phyloP scores from a whole-genome alignment of 768 basidiomycete genomes.

The Thelephora aurantiotincta region DNA sequence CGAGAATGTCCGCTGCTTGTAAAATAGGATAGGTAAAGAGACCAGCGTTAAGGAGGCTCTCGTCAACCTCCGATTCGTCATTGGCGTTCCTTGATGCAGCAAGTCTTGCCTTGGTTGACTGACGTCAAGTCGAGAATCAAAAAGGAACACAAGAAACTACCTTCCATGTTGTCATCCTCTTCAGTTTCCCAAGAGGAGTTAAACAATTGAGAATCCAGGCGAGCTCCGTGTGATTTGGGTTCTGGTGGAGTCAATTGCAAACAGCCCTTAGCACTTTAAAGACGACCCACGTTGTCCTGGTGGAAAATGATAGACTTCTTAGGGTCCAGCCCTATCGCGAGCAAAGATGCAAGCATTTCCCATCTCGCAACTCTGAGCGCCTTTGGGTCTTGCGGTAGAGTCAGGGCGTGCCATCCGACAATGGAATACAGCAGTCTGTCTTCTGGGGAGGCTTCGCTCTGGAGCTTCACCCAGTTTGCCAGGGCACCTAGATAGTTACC shows the following conservation, averaged over 20 bases:
- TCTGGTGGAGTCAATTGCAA: slow-evolving; percentile 27
- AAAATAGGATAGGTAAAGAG: slow-evolving; percentile 87
- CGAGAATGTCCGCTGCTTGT: slow-evolving; percentile 85
- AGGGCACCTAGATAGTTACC: slow-evolving; percentile 92
- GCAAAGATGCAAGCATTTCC: slow-evolving; percentile 69
- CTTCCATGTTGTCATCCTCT: slow-evolving; percentile 97
- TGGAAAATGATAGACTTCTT: slow-evolving; percentile 63
- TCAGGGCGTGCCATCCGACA: slow-evolving; percentile 91
- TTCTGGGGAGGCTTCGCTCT: slow-evolving; percentile 38
- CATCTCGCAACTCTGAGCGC: slow-evolving; percentile 44
- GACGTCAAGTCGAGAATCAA: neutral
- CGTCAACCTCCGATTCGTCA: slow-evolving; percentile 66
- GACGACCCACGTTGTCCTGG: slow-evolving; percentile 70
- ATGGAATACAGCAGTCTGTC: slow-evolving; percentile 73
- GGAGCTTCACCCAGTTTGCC: slow-evolving; percentile 77
- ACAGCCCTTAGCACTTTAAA: neutral
- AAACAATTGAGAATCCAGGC: slow-evolving; percentile 85
- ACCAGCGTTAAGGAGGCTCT: slow-evolving; percentile 70
- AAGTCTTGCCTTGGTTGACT: slow-evolving; percentile 47
- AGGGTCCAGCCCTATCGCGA: slow-evolving; percentile 80
- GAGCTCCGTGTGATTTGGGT: slow-evolving; percentile 71
- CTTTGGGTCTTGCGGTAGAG: slow-evolving; percentile 74
- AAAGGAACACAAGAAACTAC: slow-evolving; percentile 21
- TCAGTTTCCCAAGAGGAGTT: slow-evolving; percentile 68
- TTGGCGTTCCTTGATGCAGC: slow-evolving; percentile 62